Evolutionary conservation across 495 filamentous ascomycete genomes (phyloP).

Genomic region (Recurvomyces mirabilis): DNA sequence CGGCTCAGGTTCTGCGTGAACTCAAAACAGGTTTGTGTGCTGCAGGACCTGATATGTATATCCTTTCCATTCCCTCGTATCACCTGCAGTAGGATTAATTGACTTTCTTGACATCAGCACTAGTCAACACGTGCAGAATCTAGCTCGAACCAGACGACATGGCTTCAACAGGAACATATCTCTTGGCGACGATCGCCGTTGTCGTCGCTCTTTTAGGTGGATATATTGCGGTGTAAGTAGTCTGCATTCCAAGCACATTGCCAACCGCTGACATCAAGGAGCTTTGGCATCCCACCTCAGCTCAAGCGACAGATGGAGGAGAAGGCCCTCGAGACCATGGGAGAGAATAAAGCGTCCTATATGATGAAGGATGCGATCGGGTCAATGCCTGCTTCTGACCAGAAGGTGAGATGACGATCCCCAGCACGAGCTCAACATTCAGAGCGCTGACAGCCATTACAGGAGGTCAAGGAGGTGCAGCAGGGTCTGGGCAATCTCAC

Average conservation of each 20-base stretch:
- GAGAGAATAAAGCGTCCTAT: conserved; percentile 40
- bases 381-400: conserved; percentile 31
- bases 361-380: conserved; percentile 30
- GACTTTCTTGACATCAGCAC: no score
- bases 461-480: conserved; percentile 30
- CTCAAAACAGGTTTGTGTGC: no score
- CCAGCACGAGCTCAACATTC: neutral
- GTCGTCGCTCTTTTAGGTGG: conserved; percentile 10
- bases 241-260: neutral
- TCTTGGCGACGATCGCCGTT: conserved; percentile 11
- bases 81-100: no score
- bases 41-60: no score
- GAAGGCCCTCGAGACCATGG: conserved; percentile 40
- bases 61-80: no score
- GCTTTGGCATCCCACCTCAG: conserved; percentile 33
- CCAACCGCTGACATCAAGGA: neutral
- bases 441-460: neutral
- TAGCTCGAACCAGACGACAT: no score
- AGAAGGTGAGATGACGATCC: no score
- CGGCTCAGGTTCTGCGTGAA: no score
- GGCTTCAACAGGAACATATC: conserved; percentile 11
- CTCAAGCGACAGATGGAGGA: conserved; percentile 36
- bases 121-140: no score
- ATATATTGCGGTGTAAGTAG: conserved; percentile 17
- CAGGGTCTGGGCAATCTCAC: conserved; percentile 27